Percentiles rank a stretch among this genome's conserved stretches.
Evolutionary conservation across 371 early-diverging fungal species (phyloP).

Genomic region (Circinella minor): DNA sequence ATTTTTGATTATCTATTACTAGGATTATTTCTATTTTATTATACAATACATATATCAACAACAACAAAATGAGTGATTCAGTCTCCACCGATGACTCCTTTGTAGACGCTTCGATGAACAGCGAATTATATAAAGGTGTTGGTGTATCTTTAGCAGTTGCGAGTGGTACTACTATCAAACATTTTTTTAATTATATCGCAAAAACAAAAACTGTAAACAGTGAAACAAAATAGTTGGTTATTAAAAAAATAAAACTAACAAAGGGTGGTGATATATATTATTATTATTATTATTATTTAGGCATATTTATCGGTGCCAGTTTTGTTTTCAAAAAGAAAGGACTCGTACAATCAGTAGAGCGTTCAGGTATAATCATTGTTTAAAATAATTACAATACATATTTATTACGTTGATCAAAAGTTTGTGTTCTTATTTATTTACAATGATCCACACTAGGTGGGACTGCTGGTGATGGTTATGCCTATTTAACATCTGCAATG

Average conservation of each 20-base stretch:
- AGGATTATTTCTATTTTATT: too few species aligned
- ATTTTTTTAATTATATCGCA: background rate
- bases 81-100: background rate
- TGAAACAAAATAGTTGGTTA: too few species aligned
- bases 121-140: slow-evolving; percentile 71
- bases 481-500: slow-evolving; percentile 80
- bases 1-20: too few species aligned
- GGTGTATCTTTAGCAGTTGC: slow-evolving; percentile 85
- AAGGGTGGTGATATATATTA: background rate
- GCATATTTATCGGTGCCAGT: slow-evolving; percentile 86
- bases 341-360: slow-evolving; percentile 70
- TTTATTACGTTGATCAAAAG: background rate
- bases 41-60: too few species aligned
- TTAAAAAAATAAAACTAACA: too few species aligned
- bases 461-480: slow-evolving; percentile 82
- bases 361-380: slow-evolving; percentile 43
- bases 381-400: background rate
- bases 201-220: too few species aligned
- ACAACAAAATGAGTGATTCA: background rate
- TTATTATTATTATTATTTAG: slow-evolving; percentile 26
- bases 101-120: background rate
- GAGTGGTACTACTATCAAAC: slow-evolving; percentile 44
- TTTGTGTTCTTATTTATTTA: slow-evolving; percentile 15
- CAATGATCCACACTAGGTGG: background rate
- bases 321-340: slow-evolving; percentile 96